phyloP scores from a whole-genome alignment of 768 basidiomycete species.

The Mycena rebaudengoi region DNA sequence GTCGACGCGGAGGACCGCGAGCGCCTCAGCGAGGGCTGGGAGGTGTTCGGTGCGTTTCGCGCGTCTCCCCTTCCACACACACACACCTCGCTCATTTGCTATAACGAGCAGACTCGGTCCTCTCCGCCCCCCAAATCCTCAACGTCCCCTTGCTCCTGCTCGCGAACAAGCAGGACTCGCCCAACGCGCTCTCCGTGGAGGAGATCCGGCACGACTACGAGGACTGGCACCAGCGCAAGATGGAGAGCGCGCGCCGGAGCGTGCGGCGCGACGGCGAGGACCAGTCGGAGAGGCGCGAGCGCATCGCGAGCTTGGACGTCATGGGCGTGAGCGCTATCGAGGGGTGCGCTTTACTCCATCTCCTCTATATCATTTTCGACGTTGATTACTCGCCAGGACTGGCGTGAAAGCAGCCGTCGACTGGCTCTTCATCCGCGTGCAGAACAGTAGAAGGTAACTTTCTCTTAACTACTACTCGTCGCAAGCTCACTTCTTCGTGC shows the following conservation, averaged over 20 bases:
- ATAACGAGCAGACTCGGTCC: slow-evolving; percentile 87
- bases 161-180: slow-evolving; percentile 95
- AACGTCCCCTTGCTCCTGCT: slow-evolving; percentile 90
- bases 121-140: slow-evolving; percentile 89
- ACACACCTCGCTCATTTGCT: slow-evolving; percentile 30
- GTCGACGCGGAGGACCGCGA: slow-evolving; percentile 93
- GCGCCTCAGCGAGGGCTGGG: slow-evolving; percentile 93
- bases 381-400: slow-evolving; percentile 73
- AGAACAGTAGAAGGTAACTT: slow-evolving; percentile 86
- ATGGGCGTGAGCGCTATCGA: slow-evolving; percentile 92
- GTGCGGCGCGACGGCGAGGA: slow-evolving; percentile 54
- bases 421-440: slow-evolving; percentile 94
- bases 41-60: slow-evolving; percentile 84
- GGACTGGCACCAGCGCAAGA: slow-evolving; percentile 82
- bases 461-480: too few species aligned
- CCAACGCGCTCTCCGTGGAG: slow-evolving; percentile 81
- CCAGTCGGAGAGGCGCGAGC: slow-evolving; percentile 53
- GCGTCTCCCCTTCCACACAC: background rate
- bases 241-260: slow-evolving; percentile 71
- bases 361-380: background rate
- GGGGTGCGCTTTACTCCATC: slow-evolving; percentile 65
- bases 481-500: too few species aligned
- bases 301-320: slow-evolving; percentile 83
- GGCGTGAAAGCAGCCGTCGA: slow-evolving; percentile 91
- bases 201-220: slow-evolving; percentile 92